Evolutionary conservation across 2,329 filamentous ascomycete genomes (phyloP), one percentile per base, ranked within the genome.

Genomic region (Fusarium tuaranense): DNA sequence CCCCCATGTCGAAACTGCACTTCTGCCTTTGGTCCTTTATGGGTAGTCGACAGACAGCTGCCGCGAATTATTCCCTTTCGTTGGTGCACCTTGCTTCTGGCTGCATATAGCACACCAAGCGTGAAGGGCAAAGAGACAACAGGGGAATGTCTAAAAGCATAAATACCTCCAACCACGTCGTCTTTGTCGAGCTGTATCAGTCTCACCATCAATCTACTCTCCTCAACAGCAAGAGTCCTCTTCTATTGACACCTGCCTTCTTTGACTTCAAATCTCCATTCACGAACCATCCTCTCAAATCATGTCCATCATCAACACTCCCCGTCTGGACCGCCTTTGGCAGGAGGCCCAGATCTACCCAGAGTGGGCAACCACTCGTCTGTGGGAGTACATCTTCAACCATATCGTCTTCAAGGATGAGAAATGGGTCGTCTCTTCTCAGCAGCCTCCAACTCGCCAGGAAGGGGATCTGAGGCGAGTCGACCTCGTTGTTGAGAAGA

Each of bases 311-410:
- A 62, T 62, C 58, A 62, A 22, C 18, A 62, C 58, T 27, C 58
- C 58, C 25, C 58, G 39, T n/a, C 58, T 62, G 20, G n/a, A 46
- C 22, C 36, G 58, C 22, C 58, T 62, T 16, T 62, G 58, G 58
- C 25, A 62, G 10, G 36, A 62, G 20, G 58, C 39, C 38, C 58
- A 62, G 30, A 30, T 20, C 25, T 16, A 46, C 36, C 12, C 58
- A 62, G 58, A 62, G 39, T 62, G 58, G 58, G 58, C 34, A 41
- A 44, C 58, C 18, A 62, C 58, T 10, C 36, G 39, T 16, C 39
- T 62, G 22, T 62, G 58, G 58, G 58, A 62, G 38, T 62, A 62
- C 38, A 32, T 62, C 13, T 62, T 62, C 58, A 62, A 62, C 16
- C 36, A 46, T 7, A 20, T 30, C 58, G 20, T 62, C 36, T 62